Evolutionary conservation across 805 yeast genomes (phyloP).

Genomic region (Lipomyces spencermartinsiae): DNA sequence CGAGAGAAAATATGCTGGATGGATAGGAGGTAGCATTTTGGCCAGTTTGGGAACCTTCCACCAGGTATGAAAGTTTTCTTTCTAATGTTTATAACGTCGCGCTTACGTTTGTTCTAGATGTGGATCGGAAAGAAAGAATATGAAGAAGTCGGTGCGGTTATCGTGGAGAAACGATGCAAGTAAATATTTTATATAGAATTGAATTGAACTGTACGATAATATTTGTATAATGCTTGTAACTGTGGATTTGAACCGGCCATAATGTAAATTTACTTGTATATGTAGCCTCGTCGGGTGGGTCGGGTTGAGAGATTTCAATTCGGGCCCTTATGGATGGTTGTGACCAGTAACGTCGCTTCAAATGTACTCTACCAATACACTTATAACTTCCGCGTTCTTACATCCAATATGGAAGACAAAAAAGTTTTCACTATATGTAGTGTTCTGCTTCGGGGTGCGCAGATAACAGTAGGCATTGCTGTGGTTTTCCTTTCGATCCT

Average conservation of each 20-base stretch:
- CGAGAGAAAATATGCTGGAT: constrained; percentile 65
- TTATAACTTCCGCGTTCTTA: not conserved
- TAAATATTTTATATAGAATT: constrained; percentile 25
- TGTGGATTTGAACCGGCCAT: not conserved
- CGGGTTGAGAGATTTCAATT: not conserved
- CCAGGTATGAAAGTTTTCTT: constrained; percentile 47
- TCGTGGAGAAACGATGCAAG: constrained; percentile 50
- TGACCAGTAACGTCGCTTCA: not conserved
- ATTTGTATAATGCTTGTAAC: not conserved
- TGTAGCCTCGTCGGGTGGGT: not conserved
- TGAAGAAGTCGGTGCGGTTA: constrained; percentile 61
- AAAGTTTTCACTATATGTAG: constrained; percentile 6
- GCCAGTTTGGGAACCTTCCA: constrained; percentile 65
- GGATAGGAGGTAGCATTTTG: constrained; percentile 78
- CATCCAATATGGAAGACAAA: not conserved
- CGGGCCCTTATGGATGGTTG: not conserved
- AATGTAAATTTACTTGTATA: constrained; percentile 9
- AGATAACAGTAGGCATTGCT: constrained; percentile 8
- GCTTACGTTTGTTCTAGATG: constrained; percentile 34
- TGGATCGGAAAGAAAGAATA: constrained; percentile 70
- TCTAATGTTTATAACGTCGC: not conserved
- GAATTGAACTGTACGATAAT: constrained; percentile 20
- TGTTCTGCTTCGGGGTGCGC: constrained; percentile 14
- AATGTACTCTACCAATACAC: not conserved
- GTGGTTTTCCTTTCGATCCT: constrained; percentile 8